Evolutionary conservation across 2,329 filamentous ascomycete genomes (phyloP), one percentile per base, ranked within the genome.

Genomic region (Pseudogymnoascus sp.): DNA sequence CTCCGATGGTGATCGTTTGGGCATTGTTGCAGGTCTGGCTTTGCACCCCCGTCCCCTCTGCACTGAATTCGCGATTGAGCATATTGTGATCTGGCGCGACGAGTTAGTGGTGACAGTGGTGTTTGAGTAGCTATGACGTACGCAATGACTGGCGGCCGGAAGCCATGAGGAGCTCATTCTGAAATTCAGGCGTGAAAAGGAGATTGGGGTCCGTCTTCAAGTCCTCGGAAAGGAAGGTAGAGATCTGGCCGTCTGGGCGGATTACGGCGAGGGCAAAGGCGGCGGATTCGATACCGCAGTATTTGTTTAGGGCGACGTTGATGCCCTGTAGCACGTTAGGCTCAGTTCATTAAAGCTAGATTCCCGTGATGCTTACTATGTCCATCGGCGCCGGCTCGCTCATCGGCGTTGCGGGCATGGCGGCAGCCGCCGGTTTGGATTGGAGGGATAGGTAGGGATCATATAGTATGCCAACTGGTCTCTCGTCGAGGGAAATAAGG

Each of bases 1-100:
- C 80, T 16, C 81, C 79, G 53, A 89, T 81, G 42, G 74, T 76
- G 47, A 88, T 47, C n/a, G 66, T 67, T 42, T 72, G 70, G 14
- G 64, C 0, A n/a, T 50, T 6, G 44, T 1, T n/a, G 5, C 14
- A 5, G 11, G 7, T 6, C 4, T 29, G 5, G 2, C 6, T 29
- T 29, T 29, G 26, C 4, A 6, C n/a, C 4, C 6, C 5, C 33
- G 1, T n/a, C n/a, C n/a, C 33, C 35, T 40, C n/a, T 19, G 4
- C 21, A 8, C n/a, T 21, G 5, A n/a, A 29, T 29, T 50, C 44
- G 6, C 11, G 44, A 6, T 50, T 50, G 21, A 26, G 3, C 5
- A 29, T 7, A 6, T n/a, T 47, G 6, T 11, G 21, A 13, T 50
- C 44, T 50, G 21, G 16, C 13, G 44, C 24, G 24, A 13, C 13